Conservation (phyloP, 1,284 basidiomycete species). For the Peniophora sp. region DNA sequence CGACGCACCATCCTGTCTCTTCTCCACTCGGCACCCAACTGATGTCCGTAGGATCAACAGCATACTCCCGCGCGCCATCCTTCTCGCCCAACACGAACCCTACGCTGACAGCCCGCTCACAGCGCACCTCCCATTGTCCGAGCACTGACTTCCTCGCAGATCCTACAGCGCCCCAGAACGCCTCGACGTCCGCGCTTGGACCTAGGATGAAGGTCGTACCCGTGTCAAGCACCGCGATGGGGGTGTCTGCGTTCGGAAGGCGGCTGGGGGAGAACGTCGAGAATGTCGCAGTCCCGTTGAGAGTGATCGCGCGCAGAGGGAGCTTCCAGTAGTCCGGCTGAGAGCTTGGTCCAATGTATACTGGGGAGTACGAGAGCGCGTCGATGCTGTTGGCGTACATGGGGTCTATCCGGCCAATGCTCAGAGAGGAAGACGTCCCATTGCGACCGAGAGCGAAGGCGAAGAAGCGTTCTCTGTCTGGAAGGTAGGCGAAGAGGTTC, state of each 20-base stretch:
- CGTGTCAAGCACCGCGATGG: constrained; percentile 49
- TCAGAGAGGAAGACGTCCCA: constrained; percentile 37
- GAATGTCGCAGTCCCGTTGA: constrained; percentile 28
- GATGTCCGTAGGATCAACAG: constrained; percentile 44
- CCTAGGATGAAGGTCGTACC: constrained; percentile 53
- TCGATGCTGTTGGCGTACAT: constrained; percentile 25
- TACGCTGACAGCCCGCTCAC: constrained; percentile 37
- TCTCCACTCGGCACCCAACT: constrained; percentile 36
- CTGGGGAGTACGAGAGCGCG: constrained; percentile 31
- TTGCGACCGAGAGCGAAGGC: constrained; percentile 41
- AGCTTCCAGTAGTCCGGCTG: constrained; percentile 54
- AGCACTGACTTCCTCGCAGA: constrained; percentile 30
- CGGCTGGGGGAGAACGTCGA: constrained; percentile 37
- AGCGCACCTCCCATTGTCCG: constrained; percentile 43
- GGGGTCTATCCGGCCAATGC: constrained; percentile 40
- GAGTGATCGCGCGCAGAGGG: constrained; percentile 34
- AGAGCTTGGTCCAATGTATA: constrained; percentile 28
- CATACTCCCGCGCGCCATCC: constrained; percentile 28
- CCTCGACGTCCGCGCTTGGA: constrained; percentile 39
- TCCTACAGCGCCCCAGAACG: constrained; percentile 41
- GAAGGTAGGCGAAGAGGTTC: constrained; percentile 39
- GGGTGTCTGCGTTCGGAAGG: constrained; percentile 31
- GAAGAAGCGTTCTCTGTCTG: constrained; percentile 36
- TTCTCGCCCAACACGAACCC: constrained; percentile 39
- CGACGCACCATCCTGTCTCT: constrained; percentile 44